Percentiles rank a stretch among this genome's conserved stretches.
phyloP scores from a whole-genome alignment of 2,329 filamentous ascomycete genomes.

The Fusarium sp. region DNA sequence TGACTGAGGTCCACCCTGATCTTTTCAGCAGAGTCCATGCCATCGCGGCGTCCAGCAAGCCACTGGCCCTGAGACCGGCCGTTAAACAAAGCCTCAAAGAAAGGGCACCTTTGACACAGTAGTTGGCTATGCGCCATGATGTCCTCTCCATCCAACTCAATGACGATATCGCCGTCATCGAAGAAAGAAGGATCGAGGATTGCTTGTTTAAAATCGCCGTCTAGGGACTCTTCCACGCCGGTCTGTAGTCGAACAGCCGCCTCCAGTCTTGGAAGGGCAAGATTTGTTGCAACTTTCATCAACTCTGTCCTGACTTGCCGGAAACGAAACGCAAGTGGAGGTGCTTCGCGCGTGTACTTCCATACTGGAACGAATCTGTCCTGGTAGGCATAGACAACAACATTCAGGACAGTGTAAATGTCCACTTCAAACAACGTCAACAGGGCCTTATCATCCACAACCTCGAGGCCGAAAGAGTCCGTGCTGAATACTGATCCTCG shows the following conservation, averaged over 20 bases:
- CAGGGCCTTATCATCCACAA: slow-evolving; percentile 59
- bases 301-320: slow-evolving; percentile 83
- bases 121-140: slow-evolving; percentile 80
- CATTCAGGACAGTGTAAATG: slow-evolving; percentile 79
- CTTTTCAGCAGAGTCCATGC: slow-evolving; percentile 47
- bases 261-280: slow-evolving; percentile 79
- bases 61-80: slow-evolving; percentile 88
- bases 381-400: slow-evolving; percentile 82
- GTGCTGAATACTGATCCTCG: slow-evolving; percentile 29
- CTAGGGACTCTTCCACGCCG: slow-evolving; percentile 69
- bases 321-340: slow-evolving; percentile 74
- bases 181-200: slow-evolving; percentile 76
- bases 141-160: slow-evolving; percentile 81
- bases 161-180: slow-evolving; percentile 78
- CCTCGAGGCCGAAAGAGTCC: slow-evolving; percentile 46
- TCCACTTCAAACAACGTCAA: slow-evolving; percentile 77
- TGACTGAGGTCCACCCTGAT: slow-evolving; percentile 85
- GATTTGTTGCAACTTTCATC: slow-evolving; percentile 81
- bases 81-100: slow-evolving; percentile 89
- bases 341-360: slow-evolving; percentile 77
- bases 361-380: slow-evolving; percentile 86
- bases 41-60: slow-evolving; percentile 75
- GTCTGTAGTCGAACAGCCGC: slow-evolving; percentile 80
- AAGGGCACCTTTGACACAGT: slow-evolving; percentile 85
- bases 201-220: slow-evolving; percentile 75